Conservation (phyloP, 345 rosid genomes). For the sweet orange (Citrus sinensis) region DVS_A1.0 CM039162.1:1378501-1379000, state of each 20-base stretch:
- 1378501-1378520: too few species aligned
- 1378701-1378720: background rate
- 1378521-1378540: too few species aligned
- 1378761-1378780: background rate
- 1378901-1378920: constrained; percentile 49
- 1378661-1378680: background rate
- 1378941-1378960: constrained; percentile 60
- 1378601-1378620: background rate
- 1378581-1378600: too few species aligned
- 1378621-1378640: too few species aligned
- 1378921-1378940: constrained; percentile 50
- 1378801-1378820: background rate
- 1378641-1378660: background rate
- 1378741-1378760: background rate
- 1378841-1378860: background rate
- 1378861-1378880: constrained; percentile 1
- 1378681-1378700: background rate
- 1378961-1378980: constrained; percentile 26
- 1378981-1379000: constrained; percentile 16
- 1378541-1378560: too few species aligned
- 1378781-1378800: too few species aligned
- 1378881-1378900: constrained; percentile 46
- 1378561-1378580: too few species aligned
- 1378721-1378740: background rate
- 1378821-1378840: too few species aligned